These are phyloP conservation scores for Suillus hirtellus DNA, from an alignment of 768 basidiomycete species.

Conservation along the genomic window DNA sequence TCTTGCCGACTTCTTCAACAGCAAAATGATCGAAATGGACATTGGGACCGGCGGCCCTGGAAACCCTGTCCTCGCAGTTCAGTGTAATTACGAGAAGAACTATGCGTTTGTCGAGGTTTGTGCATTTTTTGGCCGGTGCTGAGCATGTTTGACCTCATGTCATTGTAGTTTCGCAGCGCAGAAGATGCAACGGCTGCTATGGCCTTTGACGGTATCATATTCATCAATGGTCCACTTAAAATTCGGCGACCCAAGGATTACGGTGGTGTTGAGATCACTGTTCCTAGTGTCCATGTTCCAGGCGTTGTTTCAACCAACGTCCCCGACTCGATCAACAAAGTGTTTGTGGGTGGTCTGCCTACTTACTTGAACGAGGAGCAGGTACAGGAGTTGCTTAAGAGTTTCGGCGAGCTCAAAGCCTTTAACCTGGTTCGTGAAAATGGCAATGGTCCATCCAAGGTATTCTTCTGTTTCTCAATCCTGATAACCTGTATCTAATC, in stretches of 20 bases:
- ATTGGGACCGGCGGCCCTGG: slow-evolving; percentile 83
- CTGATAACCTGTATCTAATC: background rate
- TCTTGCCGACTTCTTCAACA: slow-evolving; percentile 91
- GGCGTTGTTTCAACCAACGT: slow-evolving; percentile 97
- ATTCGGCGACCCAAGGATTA: slow-evolving; percentile 98
- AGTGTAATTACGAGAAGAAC: slow-evolving; percentile 98
- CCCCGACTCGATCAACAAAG: slow-evolving; percentile 96
- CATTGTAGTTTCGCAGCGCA: slow-evolving; percentile 87
- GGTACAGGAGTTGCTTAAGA: slow-evolving; percentile 96
- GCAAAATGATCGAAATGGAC: slow-evolving; percentile 91
- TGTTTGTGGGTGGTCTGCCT: slow-evolving; percentile 96
- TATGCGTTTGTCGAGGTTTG: slow-evolving; percentile 96
- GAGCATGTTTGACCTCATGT: slow-evolving; percentile 14
- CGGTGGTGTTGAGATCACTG: slow-evolving; percentile 68
- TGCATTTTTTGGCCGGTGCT: slow-evolving; percentile 5
- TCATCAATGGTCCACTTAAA: slow-evolving; percentile 93
- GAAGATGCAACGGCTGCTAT: slow-evolving; percentile 97
- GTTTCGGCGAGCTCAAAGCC: slow-evolving; percentile 94
- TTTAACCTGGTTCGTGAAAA: slow-evolving; percentile 98
- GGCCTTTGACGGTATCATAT: slow-evolving; percentile 97
- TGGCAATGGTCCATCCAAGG: slow-evolving; percentile 86
- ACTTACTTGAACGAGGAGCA: slow-evolving; percentile 97
- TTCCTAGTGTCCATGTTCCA: slow-evolving; percentile 79
- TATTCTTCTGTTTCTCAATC: slow-evolving; percentile 29
- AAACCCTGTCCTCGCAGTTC: slow-evolving; percentile 89